phyloP scores from a whole-genome alignment of 257 asterid genomes.

The Capsicum chinense region DNA sequence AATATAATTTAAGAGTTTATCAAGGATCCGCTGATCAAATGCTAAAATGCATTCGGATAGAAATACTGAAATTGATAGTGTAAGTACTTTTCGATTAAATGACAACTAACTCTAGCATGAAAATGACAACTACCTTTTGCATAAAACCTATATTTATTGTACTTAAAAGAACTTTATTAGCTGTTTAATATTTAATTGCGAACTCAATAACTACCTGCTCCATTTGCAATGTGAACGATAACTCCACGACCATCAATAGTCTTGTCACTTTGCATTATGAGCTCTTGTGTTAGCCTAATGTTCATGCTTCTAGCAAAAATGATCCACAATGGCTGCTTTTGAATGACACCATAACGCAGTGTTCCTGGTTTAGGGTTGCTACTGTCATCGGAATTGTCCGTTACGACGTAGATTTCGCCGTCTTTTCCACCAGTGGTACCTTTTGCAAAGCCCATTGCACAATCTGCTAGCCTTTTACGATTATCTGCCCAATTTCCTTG shows the following conservation, averaged over 20 bases:
- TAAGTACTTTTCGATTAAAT: too few species aligned
- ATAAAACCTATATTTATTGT: too few species aligned
- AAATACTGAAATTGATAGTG: neutral
- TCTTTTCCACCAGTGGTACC: conserved; percentile 73
- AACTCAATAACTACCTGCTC: conserved; percentile 49
- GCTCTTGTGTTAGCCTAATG: conserved; percentile 64
- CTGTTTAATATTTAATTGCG: too few species aligned
- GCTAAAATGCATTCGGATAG: too few species aligned
- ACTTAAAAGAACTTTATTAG: too few species aligned
- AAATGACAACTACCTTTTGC: too few species aligned
- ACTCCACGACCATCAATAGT: conserved; percentile 90
- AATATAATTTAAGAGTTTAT: neutral
- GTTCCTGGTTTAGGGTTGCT: conserved; percentile 75
- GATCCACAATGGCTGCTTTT: conserved; percentile 77
- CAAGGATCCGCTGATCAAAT: too few species aligned
- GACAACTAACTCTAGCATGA: too few species aligned
- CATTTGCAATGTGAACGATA: conserved; percentile 57
- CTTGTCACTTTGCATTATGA: conserved; percentile 66
- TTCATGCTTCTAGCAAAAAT: conserved; percentile 57
- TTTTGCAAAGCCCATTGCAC: conserved; percentile 71
- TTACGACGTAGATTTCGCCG: conserved; percentile 62
- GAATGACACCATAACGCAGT: conserved; percentile 84
- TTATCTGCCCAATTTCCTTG: conserved; percentile 62
- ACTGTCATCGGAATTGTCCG: conserved; percentile 59
- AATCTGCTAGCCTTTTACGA: conserved; percentile 71